Percentiles rank a stretch among this genome's conserved stretches.
Evolutionary conservation across 768 basidiomycete species (phyloP).

Genomic region (Cytidiella melzeri): DNA sequence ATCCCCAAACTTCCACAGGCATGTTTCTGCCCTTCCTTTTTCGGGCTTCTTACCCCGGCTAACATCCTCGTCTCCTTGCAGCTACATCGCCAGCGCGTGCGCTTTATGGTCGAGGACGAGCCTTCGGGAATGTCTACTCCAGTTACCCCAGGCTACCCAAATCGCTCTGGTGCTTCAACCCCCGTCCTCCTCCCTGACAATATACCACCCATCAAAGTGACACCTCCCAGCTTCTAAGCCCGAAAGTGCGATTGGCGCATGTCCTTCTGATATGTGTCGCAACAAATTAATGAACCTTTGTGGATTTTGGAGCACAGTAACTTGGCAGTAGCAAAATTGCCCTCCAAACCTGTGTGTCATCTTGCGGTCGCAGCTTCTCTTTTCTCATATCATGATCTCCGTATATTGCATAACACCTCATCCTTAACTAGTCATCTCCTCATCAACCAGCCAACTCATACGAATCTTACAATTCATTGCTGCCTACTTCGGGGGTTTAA

Average conservation of each 20-base stretch:
- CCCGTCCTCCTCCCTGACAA: conserved; percentile 21
- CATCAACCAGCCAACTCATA: neutral
- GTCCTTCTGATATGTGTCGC: too few species aligned
- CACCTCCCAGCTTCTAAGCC: conserved; percentile 30
- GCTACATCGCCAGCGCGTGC: conserved; percentile 80
- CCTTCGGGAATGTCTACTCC: conserved; percentile 65
- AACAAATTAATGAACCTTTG: too few species aligned
- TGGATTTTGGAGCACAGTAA: too few species aligned
- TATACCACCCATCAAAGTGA: conserved; percentile 30
- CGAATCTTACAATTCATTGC: too few species aligned
- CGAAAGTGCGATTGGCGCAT: too few species aligned
- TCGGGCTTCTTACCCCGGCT: neutral
- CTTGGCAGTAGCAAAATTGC: too few species aligned
- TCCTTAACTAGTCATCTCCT: neutral
- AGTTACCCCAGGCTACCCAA: conserved; percentile 48
- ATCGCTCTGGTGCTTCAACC: conserved; percentile 41
- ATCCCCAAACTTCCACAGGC: conserved; percentile 97
- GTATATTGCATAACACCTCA: neutral
- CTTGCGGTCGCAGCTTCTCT: neutral
- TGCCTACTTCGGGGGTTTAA: conserved; percentile 8
- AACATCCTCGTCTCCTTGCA: conserved; percentile 27
- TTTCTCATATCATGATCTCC: too few species aligned
- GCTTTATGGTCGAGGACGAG: conserved; percentile 60
- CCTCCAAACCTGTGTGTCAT: too few species aligned
- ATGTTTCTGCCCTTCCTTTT: conserved; percentile 21